Base-by-base conservation (phyloP, 169 alveolate genomes). In the Babesia sp. region DNA sequence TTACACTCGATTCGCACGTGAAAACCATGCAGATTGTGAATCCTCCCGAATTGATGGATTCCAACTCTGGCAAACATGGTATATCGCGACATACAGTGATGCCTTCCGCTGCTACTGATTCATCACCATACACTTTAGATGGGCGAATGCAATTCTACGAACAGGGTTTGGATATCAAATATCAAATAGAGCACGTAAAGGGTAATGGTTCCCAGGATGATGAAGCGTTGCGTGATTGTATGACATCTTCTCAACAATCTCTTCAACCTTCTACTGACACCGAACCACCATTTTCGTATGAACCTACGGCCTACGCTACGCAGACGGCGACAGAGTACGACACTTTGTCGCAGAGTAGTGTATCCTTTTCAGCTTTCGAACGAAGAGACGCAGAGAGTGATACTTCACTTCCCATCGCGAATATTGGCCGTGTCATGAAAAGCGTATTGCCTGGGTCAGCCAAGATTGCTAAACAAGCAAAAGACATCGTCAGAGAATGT, bases 341-440 rank as follows among this genome's bases (percentile, higher is more conserved):
- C 24, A 5, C 61, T 0, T n/a, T 4, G 16, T 6, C 61, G 26
- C 74, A 46, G 59, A 36, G 74, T 11, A 50, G 55, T 46, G 39
- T 29, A 29, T 64, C 74, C 7, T 64, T 63, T 18, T 4, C 73
- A 4, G 60, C 61, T n/a, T 63, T 46, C 24, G 74, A 64, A 31
- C 59, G 74, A 18, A 22, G 74, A 9, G 74, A 64, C 3, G 31
- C 2, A 11, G 74, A 64, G 0, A 33, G 41, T 33, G 74, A 64
- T 3, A 45, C 56, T 24, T 48, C 91, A 55, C 87, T 96, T 24
- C 99, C 98, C 41, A 95, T 96, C 33, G 98, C 99, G 7, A 96
- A 96, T 72, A 95, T 96, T 6, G 91, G 96, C 26, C 88, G 99
- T 64, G 93, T 96, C 33, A 96, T 96, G 97, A 96, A 95, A 76